Evolutionary conservation across 441 rosid genomes (phyloP).

Genomic region (Gossypium lobatum): DNA sequence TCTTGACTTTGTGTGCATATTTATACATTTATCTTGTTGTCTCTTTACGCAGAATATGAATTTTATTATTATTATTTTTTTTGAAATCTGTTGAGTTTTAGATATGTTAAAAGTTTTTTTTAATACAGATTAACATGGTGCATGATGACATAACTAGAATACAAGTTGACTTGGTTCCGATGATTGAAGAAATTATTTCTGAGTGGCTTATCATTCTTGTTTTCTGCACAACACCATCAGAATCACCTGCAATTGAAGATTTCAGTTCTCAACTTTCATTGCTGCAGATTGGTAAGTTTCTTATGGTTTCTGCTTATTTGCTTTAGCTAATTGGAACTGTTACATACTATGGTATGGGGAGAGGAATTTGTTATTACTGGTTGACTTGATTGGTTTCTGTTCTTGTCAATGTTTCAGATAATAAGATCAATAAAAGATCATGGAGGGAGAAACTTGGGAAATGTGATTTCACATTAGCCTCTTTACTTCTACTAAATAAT

Average conservation of each 20-base stretch:
- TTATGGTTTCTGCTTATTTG: neutral
- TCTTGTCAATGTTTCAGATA: conserved; percentile 48
- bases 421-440: conserved; percentile 54
- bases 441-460: conserved; percentile 81
- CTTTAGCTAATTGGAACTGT: neutral
- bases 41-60: too few relatives aligned
- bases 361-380: conserved; percentile 6
- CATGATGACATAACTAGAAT: conserved; percentile 65
- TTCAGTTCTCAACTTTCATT: conserved; percentile 90
- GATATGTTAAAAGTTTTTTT: conserved; percentile 8
- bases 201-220: conserved; percentile 87
- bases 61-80: too few relatives aligned
- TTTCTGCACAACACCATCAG: conserved; percentile 68
- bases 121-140: conserved; percentile 64
- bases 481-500: conserved; percentile 46
- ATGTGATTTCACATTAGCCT: conserved; percentile 79
- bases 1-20: neutral
- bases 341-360: neutral
- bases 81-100: too few relatives aligned
- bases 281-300: conserved; percentile 71
- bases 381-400: conserved; percentile 4
- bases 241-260: conserved; percentile 74
- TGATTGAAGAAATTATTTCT: conserved; percentile 77
- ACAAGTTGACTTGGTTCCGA: conserved; percentile 81
- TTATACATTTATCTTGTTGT: too few relatives aligned